Evolutionary conservation across 2,329 filamentous ascomycete genomes (phyloP), one percentile per base, ranked within the genome.

Genomic region (Colletotrichum sansevieriae): DNA sequence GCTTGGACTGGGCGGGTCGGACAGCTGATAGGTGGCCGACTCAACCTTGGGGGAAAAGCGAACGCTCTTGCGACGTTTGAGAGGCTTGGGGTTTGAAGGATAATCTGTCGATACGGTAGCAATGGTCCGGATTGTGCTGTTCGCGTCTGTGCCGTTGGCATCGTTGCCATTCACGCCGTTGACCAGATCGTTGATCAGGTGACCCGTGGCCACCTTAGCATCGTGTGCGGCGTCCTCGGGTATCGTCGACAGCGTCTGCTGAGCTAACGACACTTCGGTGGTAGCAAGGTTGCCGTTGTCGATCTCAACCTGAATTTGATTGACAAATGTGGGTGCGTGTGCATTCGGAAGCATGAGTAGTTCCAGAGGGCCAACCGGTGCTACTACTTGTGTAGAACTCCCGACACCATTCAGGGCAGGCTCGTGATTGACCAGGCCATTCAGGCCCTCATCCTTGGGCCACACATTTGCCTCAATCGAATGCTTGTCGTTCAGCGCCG

Each of bases 1-100:
- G 70, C 75, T 82, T 20, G 81, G 84, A 71, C 82, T 87, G 4
- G 83, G 88, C 11, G 87, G 85, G 44, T 88, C 86, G 0, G 78
- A 78, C 20, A 81, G 76, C 51, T 84, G 75, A 70, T 90, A 90
- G 0, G 90, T 90, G 2, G 88, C 87, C 9, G 90, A 89, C 74
- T 91, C 86, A 1, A 92, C 87, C 13, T 84, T 86, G 0, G 90
- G 87, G 3, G 91, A 92, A 74, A 93, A 93, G 9, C 90, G 87
- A 2, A 93, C 91, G 63, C 87, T 90, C 79, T 93, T 94, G 46
- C 79, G 80, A 41, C 83, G 80, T 73, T 83, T 86, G 7, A 75
- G 29, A 4, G 74, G 64, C 54, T 65, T 69, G 10, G 62, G 61
- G n/a, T 70, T 72, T 11, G 22, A 56, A 9, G 66, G 66, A 1